These are phyloP conservation scores for Oxyria digyna DNA, from an alignment of 148 eudicot genomes.

Conservation along the genomic window DNA sequence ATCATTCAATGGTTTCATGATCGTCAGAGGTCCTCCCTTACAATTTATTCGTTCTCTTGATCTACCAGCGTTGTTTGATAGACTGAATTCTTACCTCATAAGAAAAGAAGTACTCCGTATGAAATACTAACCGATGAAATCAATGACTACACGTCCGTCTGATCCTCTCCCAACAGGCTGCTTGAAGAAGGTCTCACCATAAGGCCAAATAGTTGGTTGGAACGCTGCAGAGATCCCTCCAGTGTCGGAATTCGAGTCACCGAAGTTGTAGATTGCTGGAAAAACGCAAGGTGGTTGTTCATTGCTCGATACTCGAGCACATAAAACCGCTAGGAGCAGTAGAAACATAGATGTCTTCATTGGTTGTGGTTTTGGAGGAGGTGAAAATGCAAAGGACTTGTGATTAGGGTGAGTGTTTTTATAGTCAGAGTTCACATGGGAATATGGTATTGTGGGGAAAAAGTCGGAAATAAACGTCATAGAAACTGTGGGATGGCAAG, in stretches of 20 bases:
- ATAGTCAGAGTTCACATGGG: background rate
- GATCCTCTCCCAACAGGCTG: slow-evolving; percentile 22
- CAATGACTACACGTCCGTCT: slow-evolving; percentile 28
- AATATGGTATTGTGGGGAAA: background rate
- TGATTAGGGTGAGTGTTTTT: no score
- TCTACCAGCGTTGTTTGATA: no score
- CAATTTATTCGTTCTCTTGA: no score
- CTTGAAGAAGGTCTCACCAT: slow-evolving; percentile 23
- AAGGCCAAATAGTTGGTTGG: slow-evolving; percentile 10
- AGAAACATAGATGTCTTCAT: background rate
- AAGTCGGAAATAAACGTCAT: background rate
- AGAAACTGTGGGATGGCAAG: background rate
- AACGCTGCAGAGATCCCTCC: slow-evolving; percentile 19
- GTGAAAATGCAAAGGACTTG: background rate
- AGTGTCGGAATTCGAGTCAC: slow-evolving; percentile 35
- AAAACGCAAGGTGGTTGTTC: slow-evolving; percentile 13
- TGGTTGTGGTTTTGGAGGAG: background rate
- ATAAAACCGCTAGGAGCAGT: background rate
- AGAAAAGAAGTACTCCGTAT: no score
- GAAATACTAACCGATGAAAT: slow-evolving; percentile 19
- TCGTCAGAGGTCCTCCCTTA: no score
- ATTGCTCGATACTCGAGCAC: background rate
- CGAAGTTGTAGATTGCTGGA: slow-evolving; percentile 33
- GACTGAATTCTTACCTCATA: no score
- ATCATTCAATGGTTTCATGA: no score